phyloP scores from a whole-genome alignment of 345 rosid genomes.

The Acer yangbiense region DNA sequence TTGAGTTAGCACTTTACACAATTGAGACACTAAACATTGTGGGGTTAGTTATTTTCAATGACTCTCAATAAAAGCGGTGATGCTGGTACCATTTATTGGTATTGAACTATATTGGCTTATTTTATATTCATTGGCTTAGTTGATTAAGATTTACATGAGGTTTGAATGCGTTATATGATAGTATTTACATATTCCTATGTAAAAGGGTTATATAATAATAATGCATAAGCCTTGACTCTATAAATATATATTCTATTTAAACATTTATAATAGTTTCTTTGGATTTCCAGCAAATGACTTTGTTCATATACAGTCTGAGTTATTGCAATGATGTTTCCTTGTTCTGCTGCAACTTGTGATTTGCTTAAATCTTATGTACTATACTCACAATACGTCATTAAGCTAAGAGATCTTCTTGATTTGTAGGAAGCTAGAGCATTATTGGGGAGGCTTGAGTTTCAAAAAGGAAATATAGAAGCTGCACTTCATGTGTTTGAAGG shows the following conservation, averaged over 20 bases:
- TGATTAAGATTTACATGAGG: background rate
- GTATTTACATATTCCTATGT: background rate
- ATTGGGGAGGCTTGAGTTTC: conserved; percentile 73
- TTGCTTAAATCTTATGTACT: background rate
- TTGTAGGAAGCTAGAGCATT: conserved; percentile 80
- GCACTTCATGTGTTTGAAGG: conserved; percentile 79
- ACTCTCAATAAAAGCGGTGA: background rate
- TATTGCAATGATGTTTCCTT: background rate
- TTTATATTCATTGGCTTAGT: background rate
- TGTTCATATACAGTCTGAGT: background rate
- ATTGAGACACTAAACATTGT: background rate
- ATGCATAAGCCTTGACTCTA: background rate
- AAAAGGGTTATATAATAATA: background rate
- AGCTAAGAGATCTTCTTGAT: conserved; percentile 11
- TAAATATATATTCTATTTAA: too few relatives aligned
- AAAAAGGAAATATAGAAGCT: conserved; percentile 65
- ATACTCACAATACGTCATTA: conserved; percentile 14
- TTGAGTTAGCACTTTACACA: background rate
- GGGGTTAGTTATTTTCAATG: background rate
- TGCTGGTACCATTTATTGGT: background rate
- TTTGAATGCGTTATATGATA: background rate
- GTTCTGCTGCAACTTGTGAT: background rate
- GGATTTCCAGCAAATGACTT: background rate
- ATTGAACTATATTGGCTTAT: background rate
- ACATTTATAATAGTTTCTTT: background rate